These are phyloP conservation scores for Coix lacrymajobi DNA, from an alignment of 176 grass and related monocot species.

Conservation along the genomic window DNA sequence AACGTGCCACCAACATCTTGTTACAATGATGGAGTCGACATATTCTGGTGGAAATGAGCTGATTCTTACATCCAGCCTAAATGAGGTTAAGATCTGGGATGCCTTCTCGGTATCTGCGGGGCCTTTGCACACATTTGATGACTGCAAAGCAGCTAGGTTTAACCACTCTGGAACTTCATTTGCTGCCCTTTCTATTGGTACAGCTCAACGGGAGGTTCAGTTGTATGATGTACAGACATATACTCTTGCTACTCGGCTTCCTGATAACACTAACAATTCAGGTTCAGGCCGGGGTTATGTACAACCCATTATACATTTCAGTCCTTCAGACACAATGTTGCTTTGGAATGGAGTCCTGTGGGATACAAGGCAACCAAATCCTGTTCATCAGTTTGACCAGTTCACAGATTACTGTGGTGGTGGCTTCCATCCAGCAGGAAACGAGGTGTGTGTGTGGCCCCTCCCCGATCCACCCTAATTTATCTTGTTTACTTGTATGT, in stretches of 20 bases:
- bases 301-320: slow-evolving; percentile 96
- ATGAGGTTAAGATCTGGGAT: slow-evolving; percentile 88
- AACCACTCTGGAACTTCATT: slow-evolving; percentile 67
- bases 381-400: slow-evolving; percentile 87
- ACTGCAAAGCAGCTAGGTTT: slow-evolving; percentile 84
- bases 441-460: slow-evolving; percentile 62
- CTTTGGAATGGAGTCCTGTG: slow-evolving; percentile 94
- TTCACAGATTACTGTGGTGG: slow-evolving; percentile 96
- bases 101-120: slow-evolving; percentile 50
- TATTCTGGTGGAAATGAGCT: slow-evolving; percentile 51
- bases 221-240: slow-evolving; percentile 85
- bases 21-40: slow-evolving; percentile 67
- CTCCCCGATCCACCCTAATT: not conserved
- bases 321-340: slow-evolving; percentile 73
- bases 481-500: not conserved
- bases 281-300: slow-evolving; percentile 44
- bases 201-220: slow-evolving; percentile 47
- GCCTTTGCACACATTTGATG: slow-evolving; percentile 80
- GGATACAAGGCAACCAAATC: slow-evolving; percentile 56
- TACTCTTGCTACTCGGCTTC: slow-evolving; percentile 47
- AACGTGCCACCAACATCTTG: slow-evolving; percentile 59
- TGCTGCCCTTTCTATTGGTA: slow-evolving; percentile 68
- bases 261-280: slow-evolving; percentile 54
- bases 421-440: slow-evolving; percentile 96
- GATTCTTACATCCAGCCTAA: slow-evolving; percentile 70